Evolutionary conservation across 2,329 filamentous ascomycete species (phyloP), one percentile per base, ranked within the genome.

Genomic region (Stachybotrys elegans): DNA sequence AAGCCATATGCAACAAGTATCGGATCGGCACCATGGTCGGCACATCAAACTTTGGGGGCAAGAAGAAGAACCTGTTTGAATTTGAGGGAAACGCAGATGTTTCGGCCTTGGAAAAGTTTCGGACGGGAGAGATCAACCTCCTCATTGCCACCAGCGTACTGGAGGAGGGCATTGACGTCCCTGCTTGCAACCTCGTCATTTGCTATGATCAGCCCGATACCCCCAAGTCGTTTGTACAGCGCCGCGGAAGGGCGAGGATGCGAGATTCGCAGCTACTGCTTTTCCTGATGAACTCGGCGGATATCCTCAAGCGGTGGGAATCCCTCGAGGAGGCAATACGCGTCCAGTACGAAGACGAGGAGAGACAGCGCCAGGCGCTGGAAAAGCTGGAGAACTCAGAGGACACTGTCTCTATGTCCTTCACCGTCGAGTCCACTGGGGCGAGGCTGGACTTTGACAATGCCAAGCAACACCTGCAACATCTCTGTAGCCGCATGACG

Each of bases 281-380:
- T 5, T 59, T 81, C 19, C 48, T 69, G 3, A 62, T 68, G 7
- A 48, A 51, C 5, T 57, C 57, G 1, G 53, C 49, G 2, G 45
- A 53, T 4, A 49, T 56, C 8, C 49, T 61, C 3, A 49, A 60
- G 3, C 70, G 76, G 21, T 95, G 88, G 85, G 67, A 79, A 21
- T 56, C 60, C 0, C 69, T 93, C 14, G 92, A 96, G 57, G 60
- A 71, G 4, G 69, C 79, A n/a, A 90, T 95, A 84, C 86, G 82
- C 52, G 58, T 65, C 38, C 73, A 75, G 0, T 94, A 88, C 54
- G 75, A 83, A 48, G 75, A 87, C 36, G 80, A 89, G 6, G 60
- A 75, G 48, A 71, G 83, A 19, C 62, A 75, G 41, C 57, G 74
- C 1, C 55, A 71, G 17, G 57, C 69, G 13, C 58, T 79, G 0